Conservation (phyloP, 352 stramenopile genomes). For the Phytophthora rubi region DNA sequence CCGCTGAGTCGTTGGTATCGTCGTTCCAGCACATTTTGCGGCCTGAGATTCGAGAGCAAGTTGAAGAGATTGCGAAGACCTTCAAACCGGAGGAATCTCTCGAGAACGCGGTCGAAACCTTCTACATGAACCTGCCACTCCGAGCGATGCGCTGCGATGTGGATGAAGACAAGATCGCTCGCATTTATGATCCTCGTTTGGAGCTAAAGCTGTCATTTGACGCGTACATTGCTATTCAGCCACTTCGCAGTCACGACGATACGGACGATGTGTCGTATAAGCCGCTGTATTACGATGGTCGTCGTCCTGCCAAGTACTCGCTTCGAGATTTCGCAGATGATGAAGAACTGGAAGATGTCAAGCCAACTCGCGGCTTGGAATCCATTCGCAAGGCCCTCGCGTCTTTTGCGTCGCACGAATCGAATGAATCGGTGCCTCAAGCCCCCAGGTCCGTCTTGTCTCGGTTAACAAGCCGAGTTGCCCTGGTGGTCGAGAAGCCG, state of each 20-base stretch:
- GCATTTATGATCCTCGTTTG: conserved; percentile 42
- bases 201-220: conserved; percentile 59
- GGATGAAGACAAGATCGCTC: conserved; percentile 42
- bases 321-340: conserved; percentile 32
- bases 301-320: conserved; percentile 37
- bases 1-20: conserved; percentile 55
- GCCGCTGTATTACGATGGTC: conserved; percentile 38
- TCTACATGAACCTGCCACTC: conserved; percentile 55
- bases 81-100: conserved; percentile 75
- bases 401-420: conserved; percentile 30
- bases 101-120: conserved; percentile 64
- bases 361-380: conserved; percentile 30
- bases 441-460: conserved; percentile 18
- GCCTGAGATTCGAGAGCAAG: conserved; percentile 45
- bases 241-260: conserved; percentile 33
- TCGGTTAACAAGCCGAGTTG: conserved; percentile 29
- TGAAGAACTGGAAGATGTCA: conserved; percentile 22
- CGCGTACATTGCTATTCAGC: conserved; percentile 43
- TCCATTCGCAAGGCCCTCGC: conserved; percentile 28
- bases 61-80: conserved; percentile 43
- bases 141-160: conserved; percentile 47
- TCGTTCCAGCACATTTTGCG: conserved; percentile 68
- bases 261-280: conserved; percentile 41
- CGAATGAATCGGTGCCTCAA: conserved; percentile 15
- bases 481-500: conserved; percentile 41